Evolutionary conservation across 495 filamentous ascomycete species (phyloP).

Genomic region (Halenospora varia): DNA sequence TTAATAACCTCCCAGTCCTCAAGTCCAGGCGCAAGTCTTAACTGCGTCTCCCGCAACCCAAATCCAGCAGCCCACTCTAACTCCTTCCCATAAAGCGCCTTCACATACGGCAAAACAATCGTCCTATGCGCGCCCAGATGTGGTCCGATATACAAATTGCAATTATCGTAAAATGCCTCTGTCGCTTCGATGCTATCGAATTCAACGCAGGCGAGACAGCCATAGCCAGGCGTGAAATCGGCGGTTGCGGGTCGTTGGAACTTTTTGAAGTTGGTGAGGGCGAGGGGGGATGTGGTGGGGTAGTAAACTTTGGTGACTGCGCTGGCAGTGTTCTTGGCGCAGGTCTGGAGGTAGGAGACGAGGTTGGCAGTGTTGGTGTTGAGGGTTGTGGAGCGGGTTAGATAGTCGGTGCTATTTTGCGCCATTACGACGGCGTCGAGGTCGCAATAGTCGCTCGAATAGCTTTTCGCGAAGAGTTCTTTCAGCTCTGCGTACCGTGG

Average conservation of each 20-base stretch:
- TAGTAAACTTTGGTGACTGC: constrained; percentile 36
- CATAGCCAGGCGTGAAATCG: constrained; percentile 33
- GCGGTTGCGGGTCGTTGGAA: constrained; percentile 32
- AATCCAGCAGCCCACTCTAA: constrained; percentile 22
- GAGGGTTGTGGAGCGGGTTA: constrained; percentile 31
- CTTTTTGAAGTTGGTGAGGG: constrained; percentile 30
- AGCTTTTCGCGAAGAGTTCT: constrained; percentile 23
- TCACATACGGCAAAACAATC: constrained; percentile 37
- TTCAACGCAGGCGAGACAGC: constrained; percentile 36
- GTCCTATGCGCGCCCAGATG: constrained; percentile 46
- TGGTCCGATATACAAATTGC: constrained; percentile 39
- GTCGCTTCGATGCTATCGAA: constrained; percentile 31
- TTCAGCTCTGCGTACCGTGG: constrained; percentile 26
- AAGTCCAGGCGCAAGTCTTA: constrained; percentile 38
- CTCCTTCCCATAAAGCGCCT: constrained; percentile 29
- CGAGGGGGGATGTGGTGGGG: constrained; percentile 29
- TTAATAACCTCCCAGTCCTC: constrained; percentile 34
- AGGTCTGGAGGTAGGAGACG: constrained; percentile 29
- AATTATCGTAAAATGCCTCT: constrained; percentile 36
- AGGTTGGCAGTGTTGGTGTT: constrained; percentile 41
- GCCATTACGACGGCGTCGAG: constrained; percentile 38
- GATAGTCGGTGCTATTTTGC: constrained; percentile 37
- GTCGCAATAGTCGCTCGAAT: constrained; percentile 36
- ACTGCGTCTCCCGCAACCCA: constrained; percentile 28
- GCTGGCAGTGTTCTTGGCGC: constrained; percentile 17